A percentile compares a stretch with the other conserved stretches of the same genome.
Conservation (phyloP, 176 grass and related monocot genomes). For the Phragmites australis region DNA sequence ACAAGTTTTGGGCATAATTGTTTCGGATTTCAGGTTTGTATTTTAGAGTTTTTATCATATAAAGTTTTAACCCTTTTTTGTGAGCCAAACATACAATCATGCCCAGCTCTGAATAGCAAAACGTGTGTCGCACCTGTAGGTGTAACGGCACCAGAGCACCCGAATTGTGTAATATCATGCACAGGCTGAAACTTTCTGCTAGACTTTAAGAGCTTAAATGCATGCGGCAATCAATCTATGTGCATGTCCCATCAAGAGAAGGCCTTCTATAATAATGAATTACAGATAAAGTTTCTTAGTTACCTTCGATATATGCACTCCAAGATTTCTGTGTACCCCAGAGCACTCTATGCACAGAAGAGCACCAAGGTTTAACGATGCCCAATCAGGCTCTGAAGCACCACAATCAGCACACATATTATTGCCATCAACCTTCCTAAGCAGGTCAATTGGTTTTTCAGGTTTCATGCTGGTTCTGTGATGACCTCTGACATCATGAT, state of each 20-base stretch:
- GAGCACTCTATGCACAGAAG: constrained; percentile 99
- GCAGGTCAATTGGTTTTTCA: constrained; percentile 89
- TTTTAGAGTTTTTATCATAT: not conserved
- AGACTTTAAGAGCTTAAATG: constrained; percentile 5
- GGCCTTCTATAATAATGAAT: constrained; percentile 10
- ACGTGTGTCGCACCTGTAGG: not conserved
- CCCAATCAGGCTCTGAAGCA: constrained; percentile 91
- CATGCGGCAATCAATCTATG: constrained; percentile 19
- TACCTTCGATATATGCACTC: constrained; percentile 99
- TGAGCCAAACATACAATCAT: constrained; percentile 7
- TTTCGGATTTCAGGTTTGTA: not conserved
- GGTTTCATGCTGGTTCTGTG: constrained; percentile 63
- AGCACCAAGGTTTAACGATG: constrained; percentile 90
- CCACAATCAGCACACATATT: constrained; percentile 86
- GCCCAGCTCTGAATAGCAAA: not conserved
- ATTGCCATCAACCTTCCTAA: constrained; percentile 84
- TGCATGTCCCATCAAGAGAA: constrained; percentile 8
- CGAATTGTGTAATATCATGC: constrained; percentile 27
- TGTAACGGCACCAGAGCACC: not conserved
- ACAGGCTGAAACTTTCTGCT: constrained; percentile 10
- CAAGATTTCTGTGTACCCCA: constrained; percentile 95
- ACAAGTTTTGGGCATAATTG: constrained; percentile 4
- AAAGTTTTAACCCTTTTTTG: not conserved
- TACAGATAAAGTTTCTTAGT: constrained; percentile 24
- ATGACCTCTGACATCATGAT: constrained; percentile 68